These are phyloP conservation scores for Fennellomyces sp. DNA, from an alignment of 371 early-diverging fungal species.

Conservation along the genomic window DNA sequence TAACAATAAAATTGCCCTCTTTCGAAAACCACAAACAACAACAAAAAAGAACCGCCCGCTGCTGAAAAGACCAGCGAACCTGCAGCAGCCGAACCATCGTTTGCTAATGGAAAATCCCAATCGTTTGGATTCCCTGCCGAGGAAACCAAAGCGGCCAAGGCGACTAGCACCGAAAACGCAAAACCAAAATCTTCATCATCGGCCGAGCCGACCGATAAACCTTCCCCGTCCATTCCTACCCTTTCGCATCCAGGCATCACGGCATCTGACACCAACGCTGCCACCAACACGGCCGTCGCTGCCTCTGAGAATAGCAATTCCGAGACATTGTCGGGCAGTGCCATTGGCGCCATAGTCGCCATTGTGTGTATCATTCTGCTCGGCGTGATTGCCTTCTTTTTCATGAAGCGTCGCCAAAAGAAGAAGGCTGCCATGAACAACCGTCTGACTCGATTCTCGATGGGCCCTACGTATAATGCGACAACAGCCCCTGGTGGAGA, in stretches of 20 bases:
- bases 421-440: background rate
- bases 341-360: constrained; percentile 26
- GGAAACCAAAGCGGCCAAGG: background rate
- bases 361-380: constrained; percentile 15
- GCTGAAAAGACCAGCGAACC: background rate
- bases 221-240: background rate
- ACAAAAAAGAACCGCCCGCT: background rate
- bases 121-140: background rate
- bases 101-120: constrained; percentile 1
- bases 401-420: constrained; percentile 18
- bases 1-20: background rate
- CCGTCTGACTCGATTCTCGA: constrained; percentile 14
- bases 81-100: too few relatives aligned
- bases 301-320: background rate
- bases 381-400: constrained; percentile 20
- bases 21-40: background rate
- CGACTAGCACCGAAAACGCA: background rate
- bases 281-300: background rate
- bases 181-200: background rate
- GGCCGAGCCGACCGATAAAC: background rate
- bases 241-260: background rate
- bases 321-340: constrained; percentile 15
- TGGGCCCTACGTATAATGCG: constrained; percentile 12
- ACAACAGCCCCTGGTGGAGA: background rate
- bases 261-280: background rate